Conservation (phyloP, 2,329 filamentous ascomycete genomes). For the Phyllosticta citrichinensis region DNA sequence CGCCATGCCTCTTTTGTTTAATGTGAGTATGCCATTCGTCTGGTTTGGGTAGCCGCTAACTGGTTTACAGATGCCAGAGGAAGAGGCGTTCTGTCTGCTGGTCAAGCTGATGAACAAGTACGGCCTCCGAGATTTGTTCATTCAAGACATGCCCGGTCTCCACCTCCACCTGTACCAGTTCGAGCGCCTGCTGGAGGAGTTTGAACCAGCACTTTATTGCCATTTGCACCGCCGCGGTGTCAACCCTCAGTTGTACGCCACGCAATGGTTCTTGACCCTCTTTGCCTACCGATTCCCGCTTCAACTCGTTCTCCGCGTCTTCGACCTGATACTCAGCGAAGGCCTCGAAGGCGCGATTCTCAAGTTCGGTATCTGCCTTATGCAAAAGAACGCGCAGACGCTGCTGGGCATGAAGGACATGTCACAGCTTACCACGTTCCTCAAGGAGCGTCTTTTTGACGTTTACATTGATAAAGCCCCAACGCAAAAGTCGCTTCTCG, state of each 20-base stretch:
- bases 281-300: constrained; percentile 97
- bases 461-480: constrained; percentile 94
- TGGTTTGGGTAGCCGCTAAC: constrained; percentile 17
- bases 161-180: constrained; percentile 93
- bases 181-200: constrained; percentile 83
- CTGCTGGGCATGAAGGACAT: constrained; percentile 84
- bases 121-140: constrained; percentile 81
- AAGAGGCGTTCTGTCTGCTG: constrained; percentile 89
- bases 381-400: constrained; percentile 81
- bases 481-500: constrained; percentile 82
- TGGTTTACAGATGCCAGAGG: constrained; percentile 74
- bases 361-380: constrained; percentile 88
- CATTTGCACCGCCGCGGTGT: constrained; percentile 84
- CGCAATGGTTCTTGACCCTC: constrained; percentile 97
- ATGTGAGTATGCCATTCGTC: constrained; percentile 45
- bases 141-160: constrained; percentile 91
- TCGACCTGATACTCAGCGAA: constrained; percentile 89
- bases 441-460: constrained; percentile 92
- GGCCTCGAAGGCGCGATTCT: constrained; percentile 80
- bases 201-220: constrained; percentile 89
- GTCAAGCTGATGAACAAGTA: constrained; percentile 97
- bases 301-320: constrained; percentile 90
- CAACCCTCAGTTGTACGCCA: constrained; percentile 86
- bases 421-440: constrained; percentile 74
- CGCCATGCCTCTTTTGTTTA: constrained; percentile 92